Percentiles rank a stretch among this genome's conserved stretches.
These are phyloP conservation scores for Epicoccum sorghinum DNA, from an alignment of 2,329 filamentous ascomycete genomes.

Conservation along the genomic window DNA sequence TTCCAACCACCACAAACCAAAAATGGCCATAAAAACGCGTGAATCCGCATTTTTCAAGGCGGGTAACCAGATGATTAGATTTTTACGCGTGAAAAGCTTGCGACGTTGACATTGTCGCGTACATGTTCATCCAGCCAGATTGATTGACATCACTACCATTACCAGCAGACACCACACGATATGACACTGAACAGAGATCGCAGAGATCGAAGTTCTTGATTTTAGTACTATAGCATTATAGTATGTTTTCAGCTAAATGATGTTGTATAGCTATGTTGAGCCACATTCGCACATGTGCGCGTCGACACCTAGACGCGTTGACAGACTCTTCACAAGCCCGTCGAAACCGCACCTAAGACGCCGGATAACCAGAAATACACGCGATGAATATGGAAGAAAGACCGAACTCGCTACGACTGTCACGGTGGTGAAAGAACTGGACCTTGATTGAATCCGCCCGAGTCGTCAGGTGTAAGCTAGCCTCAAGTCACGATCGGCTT, in stretches of 20 bases:
- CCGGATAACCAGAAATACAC: neutral
- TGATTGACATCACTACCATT: neutral
- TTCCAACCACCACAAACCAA: neutral
- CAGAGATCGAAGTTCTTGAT: too few species aligned
- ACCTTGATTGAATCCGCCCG: neutral
- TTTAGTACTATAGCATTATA: too few species aligned
- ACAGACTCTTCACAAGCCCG: neutral
- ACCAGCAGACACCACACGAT: too few species aligned
- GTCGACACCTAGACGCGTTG: neutral
- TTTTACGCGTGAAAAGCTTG: neutral
- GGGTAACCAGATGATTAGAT: fast-evolving
- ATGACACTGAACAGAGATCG: too few species aligned
- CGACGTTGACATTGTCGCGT: neutral
- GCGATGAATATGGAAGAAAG: neutral
- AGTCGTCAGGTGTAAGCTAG: neutral
- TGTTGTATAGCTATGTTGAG: neutral
- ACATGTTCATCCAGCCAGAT: too few species aligned
- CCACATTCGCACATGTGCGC: neutral
- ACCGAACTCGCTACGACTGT: neutral
- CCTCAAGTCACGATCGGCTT: neutral
- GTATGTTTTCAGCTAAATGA: neutral
- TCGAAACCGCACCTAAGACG: neutral
- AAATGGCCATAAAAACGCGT: neutral
- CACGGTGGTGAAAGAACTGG: too few species aligned
- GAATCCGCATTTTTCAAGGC: neutral